Evolutionary conservation across 257 asterid species (phyloP), one percentile per base, ranked within the genome.

Genomic region (Solanum bulbocastanum): DNA sequence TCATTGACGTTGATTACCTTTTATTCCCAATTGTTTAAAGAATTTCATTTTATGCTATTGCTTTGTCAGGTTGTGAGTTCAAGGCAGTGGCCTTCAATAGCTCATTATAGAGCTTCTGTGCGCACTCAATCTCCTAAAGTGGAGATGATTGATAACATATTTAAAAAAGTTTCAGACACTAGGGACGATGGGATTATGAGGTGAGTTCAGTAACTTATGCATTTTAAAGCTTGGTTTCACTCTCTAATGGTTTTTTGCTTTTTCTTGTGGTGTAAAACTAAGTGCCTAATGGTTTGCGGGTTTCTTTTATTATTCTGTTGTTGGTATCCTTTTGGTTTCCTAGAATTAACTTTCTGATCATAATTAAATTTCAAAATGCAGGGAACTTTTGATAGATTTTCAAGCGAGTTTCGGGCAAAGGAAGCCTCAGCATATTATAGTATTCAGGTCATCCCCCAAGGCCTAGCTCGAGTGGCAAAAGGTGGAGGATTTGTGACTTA

Each of bases 1-100:
- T 52, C 23, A 39, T 71, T 14, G 13, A 74, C 74, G 4, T 32
- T 44, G 87, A 35, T 44, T 39, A 46, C 56, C 33, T 37, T 22
- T 6, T 84, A 6, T 86, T 25, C n/a, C 87, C 62, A 52, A 46
- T 76, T 49, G 39, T 60, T 32, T 6, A 46, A 79, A 42, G 25
- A 79, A 27, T 42, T 8, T 42, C 84, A 79, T 22, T 23, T 10
- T 25, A 27, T 79, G 44, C 10, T 79, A 27, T 79, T 27, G 25
- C 84, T 79, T 27, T 0, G 10, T 85, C 88, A 96, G 98, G 99
- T 96, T 69, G 99, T 95, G 39, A 95, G 99, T 90, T 96, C 99
- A 6, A 94, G 99, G 93, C 95, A 94, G 39, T 96, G 99, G 99
- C 99, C 99, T 5, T 91, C 95, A 0, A 90, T 96, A 87, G 94